These are phyloP conservation scores for Monosporascus sp. DNA, from an alignment of 2,329 filamentous ascomycete genomes.

Conservation along the genomic window DNA sequence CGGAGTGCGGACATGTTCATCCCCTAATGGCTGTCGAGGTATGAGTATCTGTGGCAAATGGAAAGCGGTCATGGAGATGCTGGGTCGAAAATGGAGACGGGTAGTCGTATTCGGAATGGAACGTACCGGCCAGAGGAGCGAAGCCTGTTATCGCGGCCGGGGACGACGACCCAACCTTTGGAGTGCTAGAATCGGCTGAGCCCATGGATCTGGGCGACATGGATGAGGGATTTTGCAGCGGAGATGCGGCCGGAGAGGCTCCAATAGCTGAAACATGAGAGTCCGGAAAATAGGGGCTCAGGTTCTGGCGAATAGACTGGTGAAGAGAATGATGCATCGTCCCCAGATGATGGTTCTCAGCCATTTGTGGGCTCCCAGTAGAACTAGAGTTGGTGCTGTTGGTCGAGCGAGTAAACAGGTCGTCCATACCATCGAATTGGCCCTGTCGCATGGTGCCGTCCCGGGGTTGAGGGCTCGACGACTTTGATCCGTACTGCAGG, in stretches of 20 bases:
- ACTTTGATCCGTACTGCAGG: slow-evolving; percentile 56
- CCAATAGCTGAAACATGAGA: slow-evolving; percentile 23
- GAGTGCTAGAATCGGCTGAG: slow-evolving; percentile 28
- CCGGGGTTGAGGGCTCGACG: slow-evolving; percentile 44
- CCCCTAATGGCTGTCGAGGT: slow-evolving; percentile 44
- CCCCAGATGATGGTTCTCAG: slow-evolving; percentile 28
- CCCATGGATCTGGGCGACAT: slow-evolving; percentile 24
- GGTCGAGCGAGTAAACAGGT: slow-evolving; percentile 24
- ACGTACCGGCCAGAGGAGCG: slow-evolving; percentile 39
- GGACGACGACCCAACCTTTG: slow-evolving; percentile 35
- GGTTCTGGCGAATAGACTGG: slow-evolving; percentile 28
- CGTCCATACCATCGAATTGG: slow-evolving; percentile 39
- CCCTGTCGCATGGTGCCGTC: slow-evolving; percentile 41
- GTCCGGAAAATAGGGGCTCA: slow-evolving; percentile 32
- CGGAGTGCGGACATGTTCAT: slow-evolving; percentile 13
- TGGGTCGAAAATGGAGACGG: slow-evolving; percentile 27
- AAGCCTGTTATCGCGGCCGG: slow-evolving; percentile 42
- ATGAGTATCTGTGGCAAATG: slow-evolving; percentile 44
- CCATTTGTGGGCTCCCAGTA: slow-evolving; percentile 32
- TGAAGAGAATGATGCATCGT: slow-evolving; percentile 40
- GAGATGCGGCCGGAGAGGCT: slow-evolving; percentile 30
- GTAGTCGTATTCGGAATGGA: slow-evolving; percentile 12
- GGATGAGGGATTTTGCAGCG: slow-evolving; percentile 19
- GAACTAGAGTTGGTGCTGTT: slow-evolving; percentile 32
- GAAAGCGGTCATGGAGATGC: slow-evolving; percentile 42